Conservation (phyloP, 805 yeast genomes). For the Yarrowia yakushimensis region DNA sequence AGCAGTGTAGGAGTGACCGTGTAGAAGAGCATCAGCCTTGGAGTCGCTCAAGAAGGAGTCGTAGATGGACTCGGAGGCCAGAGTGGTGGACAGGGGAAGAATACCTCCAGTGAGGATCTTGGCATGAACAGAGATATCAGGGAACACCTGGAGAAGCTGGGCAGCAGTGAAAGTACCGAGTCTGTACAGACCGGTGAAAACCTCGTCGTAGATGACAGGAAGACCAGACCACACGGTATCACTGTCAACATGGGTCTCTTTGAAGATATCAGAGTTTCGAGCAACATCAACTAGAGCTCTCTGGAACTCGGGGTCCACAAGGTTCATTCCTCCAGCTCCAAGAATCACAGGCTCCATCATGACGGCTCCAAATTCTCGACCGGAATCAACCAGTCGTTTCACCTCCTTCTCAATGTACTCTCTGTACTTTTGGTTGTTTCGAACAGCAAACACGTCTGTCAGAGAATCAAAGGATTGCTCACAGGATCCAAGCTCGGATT, state of each 20-base stretch:
- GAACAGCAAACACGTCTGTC: conserved; percentile 27
- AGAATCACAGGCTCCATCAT: conserved; percentile 32
- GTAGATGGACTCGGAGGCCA: conserved; percentile 32
- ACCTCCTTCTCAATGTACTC: conserved; percentile 27
- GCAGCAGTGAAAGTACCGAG: conserved; percentile 30
- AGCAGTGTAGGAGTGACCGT: conserved; percentile 35
- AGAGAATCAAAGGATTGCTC: conserved; percentile 24
- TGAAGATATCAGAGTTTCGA: conserved; percentile 27
- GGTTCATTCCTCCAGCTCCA: conserved; percentile 35
- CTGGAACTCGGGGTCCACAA: conserved; percentile 32
- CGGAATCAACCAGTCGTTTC: conserved; percentile 21
- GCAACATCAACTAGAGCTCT: conserved; percentile 30
- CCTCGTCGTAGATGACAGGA: conserved; percentile 34
- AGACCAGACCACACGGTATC: conserved; percentile 30
- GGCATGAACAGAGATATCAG: conserved; percentile 34
- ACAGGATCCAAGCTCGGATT: conserved; percentile 18
- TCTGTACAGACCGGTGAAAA: conserved; percentile 33
- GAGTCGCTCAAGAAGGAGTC: conserved; percentile 30
- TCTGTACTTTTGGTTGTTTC: conserved; percentile 26
- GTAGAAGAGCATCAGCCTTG: conserved; percentile 33
- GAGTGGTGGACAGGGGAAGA: conserved; percentile 32
- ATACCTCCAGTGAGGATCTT: conserved; percentile 34
- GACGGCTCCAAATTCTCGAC: conserved; percentile 33
- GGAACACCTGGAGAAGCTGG: conserved; percentile 28
- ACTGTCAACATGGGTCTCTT: neutral